Percentiles rank a stretch among this genome's conserved stretches.
Conservation (phyloP, 2,329 filamentous ascomycete genomes). For the Phaeosphaeria sp. region DNA sequence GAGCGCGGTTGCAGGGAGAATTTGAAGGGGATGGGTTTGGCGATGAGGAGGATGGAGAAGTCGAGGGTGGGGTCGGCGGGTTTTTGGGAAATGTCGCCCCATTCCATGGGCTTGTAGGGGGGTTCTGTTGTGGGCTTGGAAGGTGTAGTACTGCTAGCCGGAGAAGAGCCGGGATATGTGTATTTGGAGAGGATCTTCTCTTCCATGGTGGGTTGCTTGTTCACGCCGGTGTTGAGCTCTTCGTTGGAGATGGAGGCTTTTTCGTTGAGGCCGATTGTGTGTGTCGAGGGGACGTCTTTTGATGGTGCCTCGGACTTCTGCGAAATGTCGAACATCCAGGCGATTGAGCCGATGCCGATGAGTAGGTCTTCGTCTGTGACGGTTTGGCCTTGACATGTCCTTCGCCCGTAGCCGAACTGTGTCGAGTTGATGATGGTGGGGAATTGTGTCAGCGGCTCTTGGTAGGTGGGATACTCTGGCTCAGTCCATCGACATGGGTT, state of each 20-base stretch:
- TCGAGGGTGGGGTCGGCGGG: conserved; percentile 52
- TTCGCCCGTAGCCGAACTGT: conserved; percentile 63
- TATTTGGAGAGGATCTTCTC: conserved; percentile 34
- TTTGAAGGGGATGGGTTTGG: conserved; percentile 55
- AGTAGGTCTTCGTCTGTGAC: conserved; percentile 53
- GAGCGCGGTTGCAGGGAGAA: conserved; percentile 50
- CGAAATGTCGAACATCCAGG: conserved; percentile 55
- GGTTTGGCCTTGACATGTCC: conserved; percentile 53
- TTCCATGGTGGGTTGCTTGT: conserved; percentile 27
- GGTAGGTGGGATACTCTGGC: conserved; percentile 60
- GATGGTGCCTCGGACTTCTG: conserved; percentile 17
- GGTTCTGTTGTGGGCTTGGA: conserved; percentile 10
- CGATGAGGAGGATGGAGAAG: conserved; percentile 54
- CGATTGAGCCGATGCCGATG: conserved; percentile 53
- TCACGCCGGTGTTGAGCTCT: conserved; percentile 43
- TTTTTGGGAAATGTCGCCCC: conserved; percentile 30
- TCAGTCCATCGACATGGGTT: conserved; percentile 68
- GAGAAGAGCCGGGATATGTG: conserved; percentile 31
- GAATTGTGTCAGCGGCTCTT: conserved; percentile 58
- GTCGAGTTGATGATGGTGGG: conserved; percentile 62
- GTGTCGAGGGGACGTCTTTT: conserved; percentile 18
- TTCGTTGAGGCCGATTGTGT: conserved; percentile 34
- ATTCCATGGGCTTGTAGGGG: conserved; percentile 31
- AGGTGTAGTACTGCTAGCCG: conserved; percentile 10
- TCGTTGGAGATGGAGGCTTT: conserved; percentile 46